A percentile compares a stretch with the other conserved stretches of the same genome.
Evolutionary conservation across 345 rosid species (phyloP).

Genomic region (Pelargonium nanum): DNA sequence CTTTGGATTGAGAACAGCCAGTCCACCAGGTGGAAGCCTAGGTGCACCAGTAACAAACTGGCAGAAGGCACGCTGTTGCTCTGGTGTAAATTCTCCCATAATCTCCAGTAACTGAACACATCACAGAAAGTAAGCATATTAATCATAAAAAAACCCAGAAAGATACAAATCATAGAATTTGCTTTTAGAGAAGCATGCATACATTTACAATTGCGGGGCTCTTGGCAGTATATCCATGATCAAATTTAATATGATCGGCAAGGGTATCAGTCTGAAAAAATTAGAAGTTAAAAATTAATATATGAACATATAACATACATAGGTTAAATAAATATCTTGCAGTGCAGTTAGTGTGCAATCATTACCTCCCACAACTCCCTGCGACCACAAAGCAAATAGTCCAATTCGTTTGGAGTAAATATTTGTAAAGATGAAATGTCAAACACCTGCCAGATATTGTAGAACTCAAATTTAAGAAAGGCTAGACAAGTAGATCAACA

Average conservation of each 20-base stretch:
- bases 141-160: background rate
- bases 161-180: background rate
- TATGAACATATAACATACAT: background rate
- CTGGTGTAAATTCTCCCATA: slow-evolving; percentile 94
- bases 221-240: slow-evolving; percentile 95
- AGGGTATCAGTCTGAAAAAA: slow-evolving; percentile 66
- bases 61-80: slow-evolving; percentile 95
- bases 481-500: no score
- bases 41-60: slow-evolving; percentile 99
- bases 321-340: no score
- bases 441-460: slow-evolving; percentile 53
- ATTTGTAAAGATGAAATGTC: slow-evolving; percentile 85
- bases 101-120: slow-evolving; percentile 71
- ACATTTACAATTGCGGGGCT: slow-evolving; percentile 85
- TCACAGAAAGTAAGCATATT: slow-evolving; percentile 4
- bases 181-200: slow-evolving; percentile 14
- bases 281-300: slow-evolving; percentile 9
- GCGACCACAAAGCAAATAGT: slow-evolving; percentile 90
- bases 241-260: slow-evolving; percentile 87
- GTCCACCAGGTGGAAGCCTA: slow-evolving; percentile 96
- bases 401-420: slow-evolving; percentile 81
- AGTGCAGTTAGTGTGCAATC: background rate
- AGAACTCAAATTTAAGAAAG: background rate
- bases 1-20: slow-evolving; percentile 92
- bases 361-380: slow-evolving; percentile 96